Percentiles rank a stretch among this genome's conserved stretches.
Evolutionary conservation across 768 basidiomycete species (phyloP).

Genomic region (Sarcodon sp.): DNA sequence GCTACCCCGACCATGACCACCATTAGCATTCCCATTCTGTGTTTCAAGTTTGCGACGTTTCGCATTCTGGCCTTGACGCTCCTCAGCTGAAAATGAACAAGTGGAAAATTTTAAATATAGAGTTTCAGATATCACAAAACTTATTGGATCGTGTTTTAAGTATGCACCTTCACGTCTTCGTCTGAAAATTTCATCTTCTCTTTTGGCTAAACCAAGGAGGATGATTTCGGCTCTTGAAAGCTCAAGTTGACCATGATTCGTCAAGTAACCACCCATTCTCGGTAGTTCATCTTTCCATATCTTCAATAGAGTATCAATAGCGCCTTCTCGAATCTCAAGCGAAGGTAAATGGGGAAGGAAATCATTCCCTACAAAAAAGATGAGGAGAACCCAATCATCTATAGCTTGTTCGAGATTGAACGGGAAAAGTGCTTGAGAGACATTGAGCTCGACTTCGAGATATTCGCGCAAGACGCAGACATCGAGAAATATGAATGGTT

Average conservation of each 20-base stretch:
- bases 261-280: slow-evolving; percentile 95
- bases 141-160: background rate
- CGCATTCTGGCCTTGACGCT: slow-evolving; percentile 83
- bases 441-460: slow-evolving; percentile 89
- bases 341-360: slow-evolving; percentile 97
- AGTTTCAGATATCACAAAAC: background rate
- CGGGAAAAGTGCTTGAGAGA: slow-evolving; percentile 63
- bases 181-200: slow-evolving; percentile 94
- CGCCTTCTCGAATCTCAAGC: slow-evolving; percentile 98
- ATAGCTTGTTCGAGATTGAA: slow-evolving; percentile 95
- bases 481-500: slow-evolving; percentile 99
- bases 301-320: slow-evolving; percentile 90
- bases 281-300: slow-evolving; percentile 94
- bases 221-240: slow-evolving; percentile 84
- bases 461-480: slow-evolving; percentile 93
- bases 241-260: slow-evolving; percentile 84
- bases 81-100: slow-evolving; percentile 42
- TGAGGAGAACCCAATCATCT: slow-evolving; percentile 99
- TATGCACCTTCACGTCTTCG: slow-evolving; percentile 74
- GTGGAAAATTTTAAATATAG: slow-evolving; percentile 1
- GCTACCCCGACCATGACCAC: background rate
- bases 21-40: slow-evolving; percentile 19
- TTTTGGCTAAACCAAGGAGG: slow-evolving; percentile 84
- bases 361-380: slow-evolving; percentile 99
- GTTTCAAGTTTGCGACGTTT: slow-evolving; percentile 74